Evolutionary conservation across 2,329 filamentous ascomycete species (phyloP).

Genomic region (Sclerotinia nivalis): DNA sequence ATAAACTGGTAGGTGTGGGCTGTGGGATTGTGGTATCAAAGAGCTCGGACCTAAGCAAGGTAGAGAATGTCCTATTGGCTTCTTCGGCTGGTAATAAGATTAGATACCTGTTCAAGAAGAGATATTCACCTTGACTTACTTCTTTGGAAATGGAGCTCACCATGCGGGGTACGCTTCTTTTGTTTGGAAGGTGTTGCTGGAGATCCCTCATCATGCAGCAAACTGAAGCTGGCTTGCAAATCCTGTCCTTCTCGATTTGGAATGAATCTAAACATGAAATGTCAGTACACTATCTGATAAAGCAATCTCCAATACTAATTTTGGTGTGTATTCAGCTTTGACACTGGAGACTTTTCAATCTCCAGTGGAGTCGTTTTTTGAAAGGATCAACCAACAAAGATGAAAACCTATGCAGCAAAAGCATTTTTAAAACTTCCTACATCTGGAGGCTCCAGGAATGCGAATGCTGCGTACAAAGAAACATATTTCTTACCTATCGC

Average conservation of each 20-base stretch:
- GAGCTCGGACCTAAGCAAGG: constrained; percentile 82
- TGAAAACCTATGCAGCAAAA: neutral
- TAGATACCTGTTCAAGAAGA: neutral
- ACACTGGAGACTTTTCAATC: neutral
- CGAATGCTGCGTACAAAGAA: neutral
- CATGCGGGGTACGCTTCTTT: constrained; percentile 81
- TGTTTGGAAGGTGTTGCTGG: constrained; percentile 86
- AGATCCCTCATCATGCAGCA: constrained; percentile 89
- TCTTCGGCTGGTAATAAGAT: constrained; percentile 67
- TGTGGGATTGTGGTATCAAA: constrained; percentile 92
- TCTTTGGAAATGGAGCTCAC: constrained; percentile 91
- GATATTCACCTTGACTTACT: constrained; percentile 55
- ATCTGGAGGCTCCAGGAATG: neutral
- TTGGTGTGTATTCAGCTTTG: neutral
- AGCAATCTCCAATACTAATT: neutral
- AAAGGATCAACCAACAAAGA: constrained; percentile 3
- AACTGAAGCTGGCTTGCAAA: constrained; percentile 85
- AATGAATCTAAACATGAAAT: constrained; percentile 70
- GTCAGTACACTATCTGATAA: constrained; percentile 30
- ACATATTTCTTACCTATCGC: constrained; percentile 48
- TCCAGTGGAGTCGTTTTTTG: neutral
- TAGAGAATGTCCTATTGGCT: constrained; percentile 90
- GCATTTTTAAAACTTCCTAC: neutral
- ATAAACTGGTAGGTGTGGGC: constrained; percentile 63
- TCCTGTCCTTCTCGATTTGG: constrained; percentile 92